phyloP scores from a whole-genome alignment of 1,284 basidiomycete genomes.

The Fomitopsis betulina region DNA sequence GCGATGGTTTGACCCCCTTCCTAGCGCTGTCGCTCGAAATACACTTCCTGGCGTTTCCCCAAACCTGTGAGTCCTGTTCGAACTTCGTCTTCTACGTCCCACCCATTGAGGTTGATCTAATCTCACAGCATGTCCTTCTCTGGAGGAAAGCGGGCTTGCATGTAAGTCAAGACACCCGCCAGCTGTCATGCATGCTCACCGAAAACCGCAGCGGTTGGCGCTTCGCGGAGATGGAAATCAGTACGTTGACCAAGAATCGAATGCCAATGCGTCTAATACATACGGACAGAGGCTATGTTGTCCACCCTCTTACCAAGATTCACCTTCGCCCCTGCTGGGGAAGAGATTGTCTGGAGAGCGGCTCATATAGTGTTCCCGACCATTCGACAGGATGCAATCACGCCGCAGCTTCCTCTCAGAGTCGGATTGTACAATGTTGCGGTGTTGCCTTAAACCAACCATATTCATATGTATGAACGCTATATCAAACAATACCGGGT shows the following conservation, averaged over 20 bases:
- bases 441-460: not conserved
- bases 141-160: slow-evolving; percentile 29
- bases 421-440: not conserved
- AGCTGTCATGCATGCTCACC: not conserved
- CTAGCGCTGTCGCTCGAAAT: slow-evolving; percentile 12
- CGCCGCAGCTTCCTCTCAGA: slow-evolving; percentile 5
- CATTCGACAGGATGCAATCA: slow-evolving; percentile 1
- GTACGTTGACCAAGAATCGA: slow-evolving; percentile 16
- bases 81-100: not conserved
- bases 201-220: slow-evolving; percentile 25
- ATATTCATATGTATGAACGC: too few relatives aligned
- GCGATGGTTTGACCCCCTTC: slow-evolving; percentile 23
- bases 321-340: slow-evolving; percentile 11
- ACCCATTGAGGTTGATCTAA: not conserved
- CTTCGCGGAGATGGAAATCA: slow-evolving; percentile 32
- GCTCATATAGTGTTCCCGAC: slow-evolving; percentile 9
- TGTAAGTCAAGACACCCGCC: slow-evolving; percentile 18
- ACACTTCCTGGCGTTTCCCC: slow-evolving; percentile 23
- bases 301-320: slow-evolving; percentile 9
- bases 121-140: slow-evolving; percentile 29
- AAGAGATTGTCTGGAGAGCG: slow-evolving; percentile 9
- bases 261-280: not conserved
- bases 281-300: slow-evolving; percentile 3
- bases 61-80: slow-evolving; percentile 17
- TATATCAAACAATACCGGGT: too few relatives aligned